Conservation (phyloP, 2,329 filamentous ascomycete genomes). For the Didymosphaeria variabile region DNA sequence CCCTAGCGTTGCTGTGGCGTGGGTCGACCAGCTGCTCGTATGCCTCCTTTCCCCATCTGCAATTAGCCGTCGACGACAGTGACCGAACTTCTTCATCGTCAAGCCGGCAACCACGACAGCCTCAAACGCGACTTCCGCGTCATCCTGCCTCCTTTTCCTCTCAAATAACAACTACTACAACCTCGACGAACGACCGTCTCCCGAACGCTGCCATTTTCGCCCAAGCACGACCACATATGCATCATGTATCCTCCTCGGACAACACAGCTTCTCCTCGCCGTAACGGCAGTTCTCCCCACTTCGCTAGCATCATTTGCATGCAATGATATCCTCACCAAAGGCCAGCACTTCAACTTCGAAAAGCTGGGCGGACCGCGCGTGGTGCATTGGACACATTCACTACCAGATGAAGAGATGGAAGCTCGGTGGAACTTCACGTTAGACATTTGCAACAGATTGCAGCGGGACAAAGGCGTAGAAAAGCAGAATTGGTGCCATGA, state of each 20-base stretch:
- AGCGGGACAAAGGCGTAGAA: conserved; percentile 63
- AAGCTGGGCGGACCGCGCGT: conserved; percentile 73
- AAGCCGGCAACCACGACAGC: background rate
- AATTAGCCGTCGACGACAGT: conserved; percentile 6
- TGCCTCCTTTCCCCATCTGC: conserved; percentile 19
- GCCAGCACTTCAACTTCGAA: conserved; percentile 70
- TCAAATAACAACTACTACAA: too few relatives aligned
- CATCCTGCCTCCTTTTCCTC: background rate
- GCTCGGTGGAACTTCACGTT: conserved; percentile 83
- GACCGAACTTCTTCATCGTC: background rate
- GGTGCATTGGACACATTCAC: conserved; percentile 64
- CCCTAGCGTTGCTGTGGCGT: background rate
- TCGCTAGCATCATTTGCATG: conserved; percentile 65
- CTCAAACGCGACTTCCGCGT: background rate
- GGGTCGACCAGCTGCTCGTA: conserved; percentile 7
- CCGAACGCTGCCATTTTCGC: background rate
- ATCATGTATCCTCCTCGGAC: conserved; percentile 42
- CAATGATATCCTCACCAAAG: conserved; percentile 67
- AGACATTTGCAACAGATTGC: conserved; percentile 76
- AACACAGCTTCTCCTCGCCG: conserved; percentile 31
- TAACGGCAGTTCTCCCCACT: conserved; percentile 38
- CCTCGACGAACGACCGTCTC: conserved; percentile 13
- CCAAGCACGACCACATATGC: conserved; percentile 22
- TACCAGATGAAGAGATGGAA: conserved; percentile 57
- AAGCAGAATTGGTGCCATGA: conserved; percentile 70